phyloP scores from a whole-genome alignment of 768 basidiomycete genomes.

The Hebeloma cylindrosporum region DNA sequence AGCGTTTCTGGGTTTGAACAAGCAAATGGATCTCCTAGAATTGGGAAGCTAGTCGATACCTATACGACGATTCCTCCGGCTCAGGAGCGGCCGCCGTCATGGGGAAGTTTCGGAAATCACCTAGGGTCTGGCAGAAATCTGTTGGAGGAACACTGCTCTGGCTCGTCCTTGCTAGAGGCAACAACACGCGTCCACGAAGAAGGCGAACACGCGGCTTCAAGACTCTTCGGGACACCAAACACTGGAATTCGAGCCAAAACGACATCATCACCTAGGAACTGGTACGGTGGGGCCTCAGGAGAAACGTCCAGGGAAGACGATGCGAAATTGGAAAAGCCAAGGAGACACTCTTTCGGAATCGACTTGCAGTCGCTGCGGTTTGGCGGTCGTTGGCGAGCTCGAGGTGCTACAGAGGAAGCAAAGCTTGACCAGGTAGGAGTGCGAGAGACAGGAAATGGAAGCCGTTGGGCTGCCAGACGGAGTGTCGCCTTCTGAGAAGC shows the following conservation, averaged over 20 bases:
- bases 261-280: constrained; percentile 1
- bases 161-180: background rate
- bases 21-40: no score
- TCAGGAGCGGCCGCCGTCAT: no score
- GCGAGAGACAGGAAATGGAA: no score
- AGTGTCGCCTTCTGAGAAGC: no score
- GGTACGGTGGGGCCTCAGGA: no score
- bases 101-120: no score
- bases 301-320: background rate
- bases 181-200: constrained; percentile 12
- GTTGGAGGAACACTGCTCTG: constrained; percentile 2
- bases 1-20: no score
- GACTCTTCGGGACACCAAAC: constrained; percentile 18
- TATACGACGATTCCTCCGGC: no score
- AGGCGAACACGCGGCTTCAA: constrained; percentile 20
- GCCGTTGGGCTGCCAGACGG: no score
- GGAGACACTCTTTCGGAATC: constrained; percentile 18
- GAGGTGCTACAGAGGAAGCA: background rate
- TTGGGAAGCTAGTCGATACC: no score
- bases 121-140: background rate
- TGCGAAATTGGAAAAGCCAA: background rate
- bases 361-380: constrained; percentile 7
- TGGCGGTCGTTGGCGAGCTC: constrained; percentile 5
- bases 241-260: background rate
- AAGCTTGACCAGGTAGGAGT: no score